Evolutionary conservation across 164 flowering plant genomes (phyloP), one percentile per base, ranked within the genome.

Genomic region (Tinospora cordifolia): DNA sequence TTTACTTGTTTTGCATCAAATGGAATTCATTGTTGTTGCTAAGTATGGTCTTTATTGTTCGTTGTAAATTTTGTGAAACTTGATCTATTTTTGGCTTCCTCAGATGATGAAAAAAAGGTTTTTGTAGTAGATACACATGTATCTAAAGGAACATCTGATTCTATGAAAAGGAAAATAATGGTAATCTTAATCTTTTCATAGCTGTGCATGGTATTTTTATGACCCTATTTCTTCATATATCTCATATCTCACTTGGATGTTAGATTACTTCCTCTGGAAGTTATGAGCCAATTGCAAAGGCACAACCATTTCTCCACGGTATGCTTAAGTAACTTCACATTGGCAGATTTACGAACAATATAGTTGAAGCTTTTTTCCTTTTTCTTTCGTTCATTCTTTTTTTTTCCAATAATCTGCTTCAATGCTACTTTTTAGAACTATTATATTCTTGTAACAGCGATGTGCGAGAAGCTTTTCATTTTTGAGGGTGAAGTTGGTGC

Each of bases 251-350:
- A 58, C 0, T 69, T 22, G 62, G 39, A 41, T 73, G 22, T 57
- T 77, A 93, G 98, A 80, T 85, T 69, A 67, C 81, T 63, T 78
- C 87, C 15, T 91, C 98, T 24, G 98, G 98, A 80, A 85, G 78
- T 49, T 75, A 83, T 17, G 89, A 86, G 58, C 87, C 94, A 63
- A 84, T 83, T 79, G 79, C 84, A 70, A 85, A 69, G 81, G 97
- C 93, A 41, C 82, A 72, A 21, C 90, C 96, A 40, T 57, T 91
- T 74, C 91, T 93, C 49, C 80, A 87, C 67, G 93, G 98, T 93
- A 76, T 46, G 34, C 39, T 26, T 69, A 34, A 34, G 11, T 8
- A 21, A 13, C 24, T 49, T 5, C 40, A 11, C 5, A 47, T 9
- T 65, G 12, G 41, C 34, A 62, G 15, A 6, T 12, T 39, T 47